phyloP scores from a whole-genome alignment of 192 early-diverging fungal species.

The Geranomyces michiganensis region DNA sequence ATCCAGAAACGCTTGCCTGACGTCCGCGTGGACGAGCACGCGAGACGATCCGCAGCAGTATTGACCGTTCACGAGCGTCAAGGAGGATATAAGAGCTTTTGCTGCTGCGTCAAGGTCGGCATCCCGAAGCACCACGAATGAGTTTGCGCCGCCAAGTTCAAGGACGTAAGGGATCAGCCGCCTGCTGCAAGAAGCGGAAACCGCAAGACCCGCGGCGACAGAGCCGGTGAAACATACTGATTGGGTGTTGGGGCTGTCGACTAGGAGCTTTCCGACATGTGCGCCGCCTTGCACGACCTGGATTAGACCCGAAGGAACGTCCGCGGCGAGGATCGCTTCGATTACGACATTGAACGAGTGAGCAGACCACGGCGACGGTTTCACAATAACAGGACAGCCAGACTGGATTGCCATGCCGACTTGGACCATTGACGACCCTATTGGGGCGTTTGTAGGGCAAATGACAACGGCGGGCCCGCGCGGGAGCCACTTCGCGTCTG shows the following conservation, averaged over 20 bases:
- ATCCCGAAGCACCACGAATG: neutral
- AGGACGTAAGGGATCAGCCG: neutral
- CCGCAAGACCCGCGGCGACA: conserved; percentile 1
- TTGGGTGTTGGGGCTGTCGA: neutral
- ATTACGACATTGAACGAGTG: conserved; percentile 11
- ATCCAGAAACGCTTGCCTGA: neutral
- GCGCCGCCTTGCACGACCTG: conserved; percentile 10
- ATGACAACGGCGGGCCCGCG: conserved; percentile 7
- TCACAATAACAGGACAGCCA: conserved; percentile 6
- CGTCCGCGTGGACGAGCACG: neutral
- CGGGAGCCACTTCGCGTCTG: neutral
- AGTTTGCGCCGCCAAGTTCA: conserved; percentile 3
- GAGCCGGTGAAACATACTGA: conserved; percentile 4
- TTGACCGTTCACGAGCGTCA: neutral
- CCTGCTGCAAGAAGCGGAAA: neutral
- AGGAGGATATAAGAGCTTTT: neutral
- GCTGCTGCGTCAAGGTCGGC: conserved; percentile 3
- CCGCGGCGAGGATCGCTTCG: conserved; percentile 1
- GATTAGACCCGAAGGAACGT: neutral
- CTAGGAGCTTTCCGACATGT: neutral
- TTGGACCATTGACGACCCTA: neutral
- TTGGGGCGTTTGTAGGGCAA: conserved; percentile 1
- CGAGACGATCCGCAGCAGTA: neutral
- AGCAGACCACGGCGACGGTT: conserved; percentile 5
- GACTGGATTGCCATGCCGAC: neutral